A percentile compares a stretch with the other conserved stretches of the same genome.
Evolutionary conservation across 169 alveolate species (phyloP).

Genomic region (Cryptosporidium canis): DNA sequence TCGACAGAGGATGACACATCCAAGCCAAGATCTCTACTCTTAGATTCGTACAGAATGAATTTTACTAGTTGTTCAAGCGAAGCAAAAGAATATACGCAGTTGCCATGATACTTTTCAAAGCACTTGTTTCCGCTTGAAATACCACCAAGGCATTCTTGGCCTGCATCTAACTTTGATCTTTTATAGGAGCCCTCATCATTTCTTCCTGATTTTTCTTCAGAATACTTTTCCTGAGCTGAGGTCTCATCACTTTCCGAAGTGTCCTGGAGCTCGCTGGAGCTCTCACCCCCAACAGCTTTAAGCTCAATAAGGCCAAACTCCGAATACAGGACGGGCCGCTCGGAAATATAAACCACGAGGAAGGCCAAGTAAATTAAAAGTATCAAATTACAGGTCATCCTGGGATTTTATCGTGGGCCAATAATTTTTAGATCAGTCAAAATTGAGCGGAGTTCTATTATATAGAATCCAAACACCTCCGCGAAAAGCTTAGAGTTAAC

Average conservation of each 20-base stretch:
- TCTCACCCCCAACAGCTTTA: background rate
- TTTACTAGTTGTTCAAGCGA: background rate
- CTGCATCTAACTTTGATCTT: background rate
- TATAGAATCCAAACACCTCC: background rate
- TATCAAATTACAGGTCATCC: background rate
- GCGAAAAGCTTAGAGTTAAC: background rate
- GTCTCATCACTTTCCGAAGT: background rate
- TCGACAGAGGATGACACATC: background rate
- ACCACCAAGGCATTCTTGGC: background rate
- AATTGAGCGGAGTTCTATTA: background rate
- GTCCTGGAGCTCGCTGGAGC: background rate
- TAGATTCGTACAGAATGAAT: background rate
- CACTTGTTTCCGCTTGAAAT: background rate
- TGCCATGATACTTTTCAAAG: background rate
- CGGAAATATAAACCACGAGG: background rate
- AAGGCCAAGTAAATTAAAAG: background rate
- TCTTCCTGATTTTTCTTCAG: background rate
- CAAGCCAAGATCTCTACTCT: background rate
- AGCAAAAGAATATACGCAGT: background rate
- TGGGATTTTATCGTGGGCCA: background rate
- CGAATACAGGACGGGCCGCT: background rate
- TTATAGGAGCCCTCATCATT: background rate
- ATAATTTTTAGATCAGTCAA: background rate
- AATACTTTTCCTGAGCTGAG: background rate
- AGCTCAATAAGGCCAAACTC: background rate